Conservation (phyloP, 805 yeast genomes). For the Metschnikowia hibisci region DNA sequence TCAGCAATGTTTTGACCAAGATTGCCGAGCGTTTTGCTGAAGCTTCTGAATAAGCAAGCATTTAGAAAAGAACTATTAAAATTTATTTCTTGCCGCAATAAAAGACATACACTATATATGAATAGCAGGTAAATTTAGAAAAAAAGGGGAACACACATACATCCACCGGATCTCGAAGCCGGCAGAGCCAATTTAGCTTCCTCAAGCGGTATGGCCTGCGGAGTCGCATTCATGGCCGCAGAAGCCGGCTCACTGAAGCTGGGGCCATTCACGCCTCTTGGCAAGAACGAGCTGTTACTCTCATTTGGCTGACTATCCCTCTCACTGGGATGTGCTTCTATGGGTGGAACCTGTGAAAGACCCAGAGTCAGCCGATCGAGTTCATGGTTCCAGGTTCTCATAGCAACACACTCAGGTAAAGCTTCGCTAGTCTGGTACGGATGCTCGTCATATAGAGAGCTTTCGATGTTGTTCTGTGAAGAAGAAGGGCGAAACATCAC, state of each 20-base stretch:
- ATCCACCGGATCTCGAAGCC: neutral
- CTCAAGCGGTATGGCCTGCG: conserved; percentile 12
- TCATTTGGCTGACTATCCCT: conserved; percentile 9
- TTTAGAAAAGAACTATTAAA: conserved; percentile 4
- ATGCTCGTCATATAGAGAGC: conserved; percentile 11
- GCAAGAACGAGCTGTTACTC: conserved; percentile 14
- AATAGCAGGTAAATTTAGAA: neutral
- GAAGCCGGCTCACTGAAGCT: conserved; percentile 4
- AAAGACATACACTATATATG: neutral
- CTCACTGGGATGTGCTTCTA: neutral
- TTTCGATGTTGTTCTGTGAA: conserved; percentile 17
- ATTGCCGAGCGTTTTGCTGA: conserved; percentile 93
- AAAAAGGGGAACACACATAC: conserved; percentile 1
- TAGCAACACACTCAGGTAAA: neutral
- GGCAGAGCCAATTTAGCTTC: conserved; percentile 7
- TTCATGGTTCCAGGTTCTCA: neutral
- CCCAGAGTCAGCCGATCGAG: neutral
- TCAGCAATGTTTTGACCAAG: conserved; percentile 65
- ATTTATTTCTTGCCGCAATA: conserved; percentile 8
- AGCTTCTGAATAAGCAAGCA: conserved; percentile 67
- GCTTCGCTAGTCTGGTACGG: conserved; percentile 15
- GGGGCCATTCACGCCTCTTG: conserved; percentile 9
- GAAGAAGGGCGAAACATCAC: conserved; percentile 15
- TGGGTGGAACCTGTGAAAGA: neutral
- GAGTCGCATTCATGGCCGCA: conserved; percentile 11